Evolutionary conservation across 2,329 filamentous ascomycete species (phyloP), one percentile per base, ranked within the genome.

Genomic region (Pseudogymnoascus sp.): DNA sequence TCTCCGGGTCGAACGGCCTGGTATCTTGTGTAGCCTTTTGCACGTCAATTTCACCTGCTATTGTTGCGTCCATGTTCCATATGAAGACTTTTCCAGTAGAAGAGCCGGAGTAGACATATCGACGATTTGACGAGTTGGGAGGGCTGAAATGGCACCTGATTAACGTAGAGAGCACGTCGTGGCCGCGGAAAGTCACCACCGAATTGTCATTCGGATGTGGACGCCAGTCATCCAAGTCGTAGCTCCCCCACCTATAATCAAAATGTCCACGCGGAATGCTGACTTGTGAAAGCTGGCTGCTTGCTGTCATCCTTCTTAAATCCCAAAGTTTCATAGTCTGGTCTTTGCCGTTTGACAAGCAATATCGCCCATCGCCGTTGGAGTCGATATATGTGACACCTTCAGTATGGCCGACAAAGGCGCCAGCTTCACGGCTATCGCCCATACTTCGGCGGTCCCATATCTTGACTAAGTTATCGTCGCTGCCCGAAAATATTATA

Each of bases 311-410:
- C 81, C 90, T 95, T 60, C 93, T 83, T 62, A 97, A 74, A 73
- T 99, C 94, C 94, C 94, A 99, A 0, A 99, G 82, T 76, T 97
- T 97, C 85, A 96, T 96, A 42, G 88, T 93, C 74, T 97, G 94
- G 72, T 99, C 94, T 72, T 97, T 99, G 65, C 86, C 91, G 70
- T 99, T 99, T 67, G 88, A 92, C 25, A 99, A 83, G 7, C 97
- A 89, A 73, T 97, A 97, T 72, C 86, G 79, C 3, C 86, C 86
- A 70, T 89, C 86, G 60, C 84, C 84, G 70, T 89, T 89, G 74
- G 83, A 86, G 73, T 89, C 86, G 62, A 89, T 81, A 69, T 88
- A 88, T 0, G 86, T 89, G 59, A 89, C 70, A 2, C 86, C 86
- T 71, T 88, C 84, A 61, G 83, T 80, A 68, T 89, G 86, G 2